Evolutionary conservation across 108 stramenopile genomes (phyloP).

Genomic region (Pseudonitzschia pungens): DNA sequence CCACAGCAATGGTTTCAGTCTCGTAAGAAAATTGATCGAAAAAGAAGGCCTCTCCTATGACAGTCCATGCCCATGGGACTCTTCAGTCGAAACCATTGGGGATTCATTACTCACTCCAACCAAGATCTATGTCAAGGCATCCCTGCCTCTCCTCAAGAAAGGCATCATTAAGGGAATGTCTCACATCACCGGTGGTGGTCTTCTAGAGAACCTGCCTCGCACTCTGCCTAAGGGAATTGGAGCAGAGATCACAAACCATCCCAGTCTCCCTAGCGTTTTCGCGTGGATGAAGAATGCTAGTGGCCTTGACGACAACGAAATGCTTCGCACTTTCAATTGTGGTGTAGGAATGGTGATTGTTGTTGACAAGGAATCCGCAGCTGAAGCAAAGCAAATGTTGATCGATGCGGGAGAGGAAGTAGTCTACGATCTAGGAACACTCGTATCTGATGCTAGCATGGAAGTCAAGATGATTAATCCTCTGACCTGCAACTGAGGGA

Average conservation of each 20-base stretch:
- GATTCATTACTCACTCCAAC: conserved; percentile 93
- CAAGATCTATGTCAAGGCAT: conserved; percentile 92
- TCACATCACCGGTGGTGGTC: conserved; percentile 98
- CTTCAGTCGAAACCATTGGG: conserved; percentile 67
- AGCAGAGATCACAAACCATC: conserved; percentile 87
- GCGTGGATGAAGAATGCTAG: conserved; percentile 91
- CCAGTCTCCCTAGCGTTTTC: conserved; percentile 87
- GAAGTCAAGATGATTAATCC: conserved; percentile 23
- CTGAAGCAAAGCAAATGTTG: conserved; percentile 70
- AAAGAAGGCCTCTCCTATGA: conserved; percentile 83
- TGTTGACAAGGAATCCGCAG: conserved; percentile 64
- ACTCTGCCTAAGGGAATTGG: conserved; percentile 81
- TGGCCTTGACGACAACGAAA: conserved; percentile 88
- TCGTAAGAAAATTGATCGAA: conserved; percentile 90
- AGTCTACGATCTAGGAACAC: conserved; percentile 71
- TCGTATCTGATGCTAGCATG: conserved; percentile 36
- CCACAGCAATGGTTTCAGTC: conserved; percentile 98
- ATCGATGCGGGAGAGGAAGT: conserved; percentile 65
- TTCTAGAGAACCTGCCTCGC: conserved; percentile 96
- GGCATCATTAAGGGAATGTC: conserved; percentile 88
- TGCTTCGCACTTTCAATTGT: conserved; percentile 97
- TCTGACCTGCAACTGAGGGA: conserved; percentile 1
- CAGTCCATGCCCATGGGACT: conserved; percentile 89
- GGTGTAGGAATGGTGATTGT: conserved; percentile 97
- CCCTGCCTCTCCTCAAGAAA: conserved; percentile 84